Base-by-base conservation (phyloP, 768 basidiomycete genomes). In the Phlebiopsis gigantea region DNA sequence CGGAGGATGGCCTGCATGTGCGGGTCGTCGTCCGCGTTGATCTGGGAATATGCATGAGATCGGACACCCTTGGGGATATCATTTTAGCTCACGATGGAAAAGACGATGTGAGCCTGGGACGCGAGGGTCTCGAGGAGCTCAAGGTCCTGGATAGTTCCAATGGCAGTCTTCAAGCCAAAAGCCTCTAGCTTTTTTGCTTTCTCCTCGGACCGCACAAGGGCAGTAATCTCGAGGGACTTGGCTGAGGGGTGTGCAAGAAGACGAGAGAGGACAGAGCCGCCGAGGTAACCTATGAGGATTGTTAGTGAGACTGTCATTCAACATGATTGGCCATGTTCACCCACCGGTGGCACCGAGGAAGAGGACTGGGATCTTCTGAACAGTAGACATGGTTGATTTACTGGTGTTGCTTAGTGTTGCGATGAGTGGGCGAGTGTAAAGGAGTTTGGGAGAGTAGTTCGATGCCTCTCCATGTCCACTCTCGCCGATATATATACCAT, bases 271-370 rank as follows among this genome's bases (percentile, higher is more conserved):
- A 82, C 79, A 1, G 78, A 74, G 22, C 81, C 83, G 0, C 82
- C 81, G 46, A 83, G 79, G 65, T 83, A 85, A 5, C 81, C 82
- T 79, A 21, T n/a, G n/a, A n/a, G n/a, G n/a, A n/a, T n/a, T n/a
- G n/a, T n/a, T n/a, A n/a, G n/a, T n/a, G n/a, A n/a, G n/a, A n/a
- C n/a, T n/a, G n/a, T n/a, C n/a, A n/a, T n/a, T n/a, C n/a, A n/a
- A n/a, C n/a, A n/a, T n/a, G n/a, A n/a, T n/a, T n/a, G n/a, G 9
- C n/a, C n/a, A n/a, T n/a, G n/a, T n/a, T n/a, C n/a, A n/a, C n/a
- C n/a, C n/a, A n/a, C n/a, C n/a, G n/a, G n/a, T n/a, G n/a, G n/a
- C n/a, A n/a, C n/a, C n/a, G n/a, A n/a, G n/a, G n/a, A n/a, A n/a
- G n/a, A n/a, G n/a, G n/a, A n/a, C n/a, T n/a, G n/a, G n/a, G n/a